Percentiles rank a stretch among this genome's conserved stretches.
Conservation (phyloP, 306 rosid genomes). For the Sicyos baderoa region DNA sequence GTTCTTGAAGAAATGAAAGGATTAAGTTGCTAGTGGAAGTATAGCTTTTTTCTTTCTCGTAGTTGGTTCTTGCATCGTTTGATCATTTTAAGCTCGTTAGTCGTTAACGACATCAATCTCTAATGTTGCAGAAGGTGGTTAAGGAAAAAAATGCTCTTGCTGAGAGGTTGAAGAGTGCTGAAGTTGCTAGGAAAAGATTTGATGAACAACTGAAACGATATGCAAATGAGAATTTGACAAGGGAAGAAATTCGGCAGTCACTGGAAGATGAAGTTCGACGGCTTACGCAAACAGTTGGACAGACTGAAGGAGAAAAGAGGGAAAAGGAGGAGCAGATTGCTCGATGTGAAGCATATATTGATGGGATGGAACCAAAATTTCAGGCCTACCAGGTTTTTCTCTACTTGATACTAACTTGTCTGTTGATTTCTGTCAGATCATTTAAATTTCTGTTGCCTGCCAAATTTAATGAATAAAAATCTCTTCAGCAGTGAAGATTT, state of each 20-base stretch:
- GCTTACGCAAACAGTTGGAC: conserved; percentile 89
- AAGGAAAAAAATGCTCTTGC: conserved; percentile 95
- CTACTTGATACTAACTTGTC: not conserved
- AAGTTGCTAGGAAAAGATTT: conserved; percentile 91
- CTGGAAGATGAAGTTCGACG: conserved; percentile 90
- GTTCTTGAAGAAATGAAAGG: not conserved
- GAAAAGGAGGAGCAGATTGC: conserved; percentile 97
- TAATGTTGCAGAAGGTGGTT: conserved; percentile 59
- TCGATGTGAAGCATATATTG: conserved; percentile 91
- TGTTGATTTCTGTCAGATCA: not conserved
- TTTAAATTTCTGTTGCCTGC: conserved; percentile 16
- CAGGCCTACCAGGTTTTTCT: conserved; percentile 81
- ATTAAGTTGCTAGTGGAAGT: conserved; percentile 3
- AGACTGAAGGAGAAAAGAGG: conserved; percentile 87
- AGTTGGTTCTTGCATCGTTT: not conserved
- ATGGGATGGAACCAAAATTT: conserved; percentile 94
- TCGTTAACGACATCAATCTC: conserved; percentile 20
- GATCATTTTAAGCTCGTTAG: not conserved
- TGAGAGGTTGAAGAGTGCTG: conserved; percentile 89
- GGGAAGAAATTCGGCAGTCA: conserved; percentile 88
- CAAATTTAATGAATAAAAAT: conserved; percentile 2
- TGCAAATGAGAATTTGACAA: conserved; percentile 85
- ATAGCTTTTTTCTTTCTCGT: conserved; percentile 10
- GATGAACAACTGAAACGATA: conserved; percentile 87
- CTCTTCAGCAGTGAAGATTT: not conserved